Evolutionary conservation across 345 rosid genomes (phyloP), one percentile per base, ranked within the genome.

Genomic region (Passiflora organensis): DNA sequence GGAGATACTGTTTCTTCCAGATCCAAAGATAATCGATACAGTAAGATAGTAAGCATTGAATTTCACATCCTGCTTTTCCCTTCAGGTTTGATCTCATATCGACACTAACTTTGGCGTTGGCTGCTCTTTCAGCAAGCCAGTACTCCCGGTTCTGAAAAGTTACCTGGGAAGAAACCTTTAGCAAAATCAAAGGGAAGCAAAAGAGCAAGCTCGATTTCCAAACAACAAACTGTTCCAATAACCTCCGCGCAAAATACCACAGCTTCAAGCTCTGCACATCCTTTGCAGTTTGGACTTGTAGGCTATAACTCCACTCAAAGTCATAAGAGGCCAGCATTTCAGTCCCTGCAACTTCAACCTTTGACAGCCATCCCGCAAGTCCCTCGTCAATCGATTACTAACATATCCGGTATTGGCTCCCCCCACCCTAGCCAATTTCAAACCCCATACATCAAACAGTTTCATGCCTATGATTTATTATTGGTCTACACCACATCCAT

Each of bases 381-480:
- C 44, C 17, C 75, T 13, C 51, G 52, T 52, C 62, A 47, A 4
- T 22, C 23, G 14, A 52, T 56, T 41, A 60, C 60, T 24, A 52
- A 34, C 16, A 46, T 39, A n/a, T 17, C 38, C 14, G 43, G 28
- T 44, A 19, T 65, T 18, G 8, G 34, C 34, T 28, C 3, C 34
- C 8, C 34, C 34, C 8, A 28, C 34, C 37, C 81, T 38, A 69
- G 48, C 79, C 60, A 56, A n/a, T 57, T 24, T 59, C 82, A 67
- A 64, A 48, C 51, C 46, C 65, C 69, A 0, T 69, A 8, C 80
- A 2, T 24, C 67, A 57, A 73, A 67, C 63, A 38, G 49, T 52
- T 78, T 76, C 68, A 55, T 74, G 75, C 87, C 87, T 20, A 69
- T 81, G 87, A 51, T 71, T 18, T 74, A 64, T 18, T 74, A 64